These are phyloP conservation scores for Obba rivulosa DNA, from an alignment of 768 basidiomycete genomes.

Conservation along the genomic window DNA sequence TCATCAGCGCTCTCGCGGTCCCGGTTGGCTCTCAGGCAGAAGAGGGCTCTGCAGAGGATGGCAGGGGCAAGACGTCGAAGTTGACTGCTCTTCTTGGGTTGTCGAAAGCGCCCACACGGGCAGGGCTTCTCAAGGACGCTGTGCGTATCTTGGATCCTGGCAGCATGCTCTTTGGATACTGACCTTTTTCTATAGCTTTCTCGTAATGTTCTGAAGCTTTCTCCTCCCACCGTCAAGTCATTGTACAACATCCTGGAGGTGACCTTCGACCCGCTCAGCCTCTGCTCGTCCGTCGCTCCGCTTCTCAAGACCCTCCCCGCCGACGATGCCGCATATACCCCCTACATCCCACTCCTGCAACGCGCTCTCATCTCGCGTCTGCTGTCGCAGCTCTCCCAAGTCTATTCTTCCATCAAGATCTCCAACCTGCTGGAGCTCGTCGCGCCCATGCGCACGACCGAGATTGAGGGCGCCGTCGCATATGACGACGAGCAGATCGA, in stretches of 20 bases:
- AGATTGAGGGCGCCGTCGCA: slow-evolving; percentile 35
- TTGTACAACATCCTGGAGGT: slow-evolving; percentile 89
- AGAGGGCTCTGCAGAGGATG: slow-evolving; percentile 42
- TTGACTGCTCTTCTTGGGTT: slow-evolving; percentile 85
- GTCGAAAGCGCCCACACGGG: slow-evolving; percentile 75
- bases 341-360: slow-evolving; percentile 86
- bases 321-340: slow-evolving; percentile 55
- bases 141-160: slow-evolving; percentile 37
- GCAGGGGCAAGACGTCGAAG: slow-evolving; percentile 66
- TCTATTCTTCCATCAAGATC: slow-evolving; percentile 85
- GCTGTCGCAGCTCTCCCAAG: slow-evolving; percentile 85
- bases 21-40: slow-evolving; percentile 65
- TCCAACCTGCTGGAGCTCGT: slow-evolving; percentile 73
- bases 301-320: slow-evolving; percentile 58
- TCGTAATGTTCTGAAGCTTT: slow-evolving; percentile 77
- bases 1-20: slow-evolving; percentile 89
- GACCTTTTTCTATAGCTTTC: slow-evolving; percentile 48
- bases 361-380: slow-evolving; percentile 89
- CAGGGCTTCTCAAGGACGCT: slow-evolving; percentile 83
- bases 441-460: slow-evolving; percentile 59
- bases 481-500: slow-evolving; percentile 80
- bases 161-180: slow-evolving; percentile 4
- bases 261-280: slow-evolving; percentile 86
- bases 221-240: slow-evolving; percentile 64
- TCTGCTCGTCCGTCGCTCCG: slow-evolving; percentile 74